Conservation (phyloP, 2,329 filamentous ascomycete species). For the Seiridium unicorne region DNA sequence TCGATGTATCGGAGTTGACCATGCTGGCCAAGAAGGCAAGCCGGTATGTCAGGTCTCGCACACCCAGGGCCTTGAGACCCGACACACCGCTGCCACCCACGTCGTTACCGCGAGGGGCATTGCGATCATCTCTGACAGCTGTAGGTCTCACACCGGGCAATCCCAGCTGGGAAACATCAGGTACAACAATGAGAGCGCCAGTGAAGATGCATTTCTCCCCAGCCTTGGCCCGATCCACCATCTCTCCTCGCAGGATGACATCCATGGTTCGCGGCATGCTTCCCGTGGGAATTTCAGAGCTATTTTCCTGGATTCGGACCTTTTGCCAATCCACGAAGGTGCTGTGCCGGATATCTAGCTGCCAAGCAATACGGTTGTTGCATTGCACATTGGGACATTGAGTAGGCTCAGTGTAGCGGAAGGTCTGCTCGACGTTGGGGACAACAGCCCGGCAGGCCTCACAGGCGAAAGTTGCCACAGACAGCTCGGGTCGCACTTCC, state of each 20-base stretch:
- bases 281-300: conserved; percentile 94
- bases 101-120: conserved; percentile 68
- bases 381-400: conserved; percentile 90
- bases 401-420: conserved; percentile 94
- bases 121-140: conserved; percentile 76
- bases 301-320: conserved; percentile 96
- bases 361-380: conserved; percentile 89
- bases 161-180: conserved; percentile 91
- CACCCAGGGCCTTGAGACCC: conserved; percentile 88
- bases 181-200: conserved; percentile 91
- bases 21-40: conserved; percentile 97
- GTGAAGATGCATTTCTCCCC: conserved; percentile 99
- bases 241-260: conserved; percentile 92
- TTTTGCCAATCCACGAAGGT: conserved; percentile 99
- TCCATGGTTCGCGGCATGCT: conserved; percentile 99
- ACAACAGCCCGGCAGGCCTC: conserved; percentile 82
- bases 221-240: conserved; percentile 95
- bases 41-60: conserved; percentile 90
- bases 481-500: conserved; percentile 91
- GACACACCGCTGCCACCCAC: conserved; percentile 81
- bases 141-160: conserved; percentile 83
- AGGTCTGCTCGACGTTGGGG: conserved; percentile 93
- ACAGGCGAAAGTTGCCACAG: conserved; percentile 88
- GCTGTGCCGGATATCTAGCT: conserved; percentile 93
- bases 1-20: conserved; percentile 85